Evolutionary conservation across 495 filamentous ascomycete genomes (phyloP).

Genomic region (Talaromyces trachyspermus): DNA sequence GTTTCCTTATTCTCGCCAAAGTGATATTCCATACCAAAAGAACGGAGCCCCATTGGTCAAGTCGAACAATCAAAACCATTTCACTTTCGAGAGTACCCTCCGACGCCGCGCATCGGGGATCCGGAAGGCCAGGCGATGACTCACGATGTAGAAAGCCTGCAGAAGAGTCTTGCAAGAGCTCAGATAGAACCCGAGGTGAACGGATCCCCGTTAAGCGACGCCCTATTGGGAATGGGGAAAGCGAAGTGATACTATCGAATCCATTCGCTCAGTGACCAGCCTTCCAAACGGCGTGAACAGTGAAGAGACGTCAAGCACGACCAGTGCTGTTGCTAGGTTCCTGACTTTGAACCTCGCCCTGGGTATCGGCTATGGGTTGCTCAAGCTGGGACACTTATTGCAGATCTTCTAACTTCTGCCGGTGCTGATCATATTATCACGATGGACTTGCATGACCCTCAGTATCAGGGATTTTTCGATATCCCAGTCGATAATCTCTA

Average conservation of each 20-base stretch:
- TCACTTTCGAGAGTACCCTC: conserved; percentile 91
- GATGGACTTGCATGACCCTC: conserved; percentile 92
- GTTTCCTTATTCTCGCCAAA: conserved; percentile 93
- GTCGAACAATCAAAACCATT: conserved; percentile 55
- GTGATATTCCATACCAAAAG: conserved; percentile 94
- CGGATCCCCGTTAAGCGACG: conserved; percentile 35
- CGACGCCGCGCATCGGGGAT: conserved; percentile 68
- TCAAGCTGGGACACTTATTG: conserved; percentile 91
- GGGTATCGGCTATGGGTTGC: conserved; percentile 99
- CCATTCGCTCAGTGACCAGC: conserved; percentile 36
- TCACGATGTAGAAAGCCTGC: conserved; percentile 56
- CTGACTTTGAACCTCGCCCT: conserved; percentile 68
- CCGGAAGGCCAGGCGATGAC: conserved; percentile 53
- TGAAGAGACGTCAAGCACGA: conserved; percentile 43
- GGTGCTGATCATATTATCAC: conserved; percentile 96
- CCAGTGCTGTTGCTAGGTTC: conserved; percentile 35
- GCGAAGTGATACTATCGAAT: conserved; percentile 58
- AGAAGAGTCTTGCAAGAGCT: conserved; percentile 56
- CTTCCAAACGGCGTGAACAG: conserved; percentile 33
- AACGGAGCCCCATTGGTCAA: conserved; percentile 78
- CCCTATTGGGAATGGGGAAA: conserved; percentile 26
- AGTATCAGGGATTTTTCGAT: conserved; percentile 98
- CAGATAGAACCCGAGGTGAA: conserved; percentile 39
- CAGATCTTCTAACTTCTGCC: conserved; percentile 89
- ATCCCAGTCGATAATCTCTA: conserved; percentile 97